phyloP scores from a whole-genome alignment of 257 asterid genomes.

The Nicotiana paniculata region DNA sequence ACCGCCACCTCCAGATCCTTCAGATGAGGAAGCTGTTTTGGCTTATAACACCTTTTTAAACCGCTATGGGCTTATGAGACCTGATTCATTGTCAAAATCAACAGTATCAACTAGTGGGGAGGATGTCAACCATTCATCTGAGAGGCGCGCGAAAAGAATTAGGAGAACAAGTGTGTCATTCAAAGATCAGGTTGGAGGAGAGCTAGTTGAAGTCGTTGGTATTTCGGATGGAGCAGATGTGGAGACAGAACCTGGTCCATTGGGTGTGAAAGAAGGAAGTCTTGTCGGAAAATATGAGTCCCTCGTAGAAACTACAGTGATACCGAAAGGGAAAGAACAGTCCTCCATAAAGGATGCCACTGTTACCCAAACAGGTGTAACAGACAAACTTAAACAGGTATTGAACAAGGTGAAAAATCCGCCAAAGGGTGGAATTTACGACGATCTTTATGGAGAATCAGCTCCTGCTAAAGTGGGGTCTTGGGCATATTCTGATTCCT shows the following conservation, averaged over 20 bases:
- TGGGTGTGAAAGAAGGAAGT: conserved; percentile 96
- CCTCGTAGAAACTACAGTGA: conserved; percentile 72
- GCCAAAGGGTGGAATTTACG: conserved; percentile 75
- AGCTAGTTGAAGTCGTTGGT: conserved; percentile 82
- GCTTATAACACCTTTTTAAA: conserved; percentile 79
- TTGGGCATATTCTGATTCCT: conserved; percentile 62
- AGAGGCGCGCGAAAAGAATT: conserved; percentile 65
- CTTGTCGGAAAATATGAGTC: conserved; percentile 97
- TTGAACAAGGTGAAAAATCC: conserved; percentile 78
- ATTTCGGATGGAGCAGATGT: conserved; percentile 91
- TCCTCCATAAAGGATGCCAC: conserved; percentile 37
- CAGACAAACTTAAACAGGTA: conserved; percentile 79
- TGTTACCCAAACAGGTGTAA: conserved; percentile 55
- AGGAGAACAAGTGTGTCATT: conserved; percentile 73
- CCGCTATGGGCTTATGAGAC: conserved; percentile 55
- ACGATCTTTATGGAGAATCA: conserved; percentile 88
- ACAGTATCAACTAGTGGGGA: conserved; percentile 22
- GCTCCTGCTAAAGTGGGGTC: conserved; percentile 70
- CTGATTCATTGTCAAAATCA: conserved; percentile 26
- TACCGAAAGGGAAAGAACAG: conserved; percentile 81
- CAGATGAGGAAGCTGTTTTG: conserved; percentile 86
- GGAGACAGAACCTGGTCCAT: conserved; percentile 93
- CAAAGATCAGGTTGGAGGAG: conserved; percentile 86
- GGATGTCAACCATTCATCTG: conserved; percentile 27
- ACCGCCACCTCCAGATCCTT: conserved; percentile 83